Base-by-base conservation (phyloP, 176 grass and related monocot genomes). In the Oryza punctata region DNA sequence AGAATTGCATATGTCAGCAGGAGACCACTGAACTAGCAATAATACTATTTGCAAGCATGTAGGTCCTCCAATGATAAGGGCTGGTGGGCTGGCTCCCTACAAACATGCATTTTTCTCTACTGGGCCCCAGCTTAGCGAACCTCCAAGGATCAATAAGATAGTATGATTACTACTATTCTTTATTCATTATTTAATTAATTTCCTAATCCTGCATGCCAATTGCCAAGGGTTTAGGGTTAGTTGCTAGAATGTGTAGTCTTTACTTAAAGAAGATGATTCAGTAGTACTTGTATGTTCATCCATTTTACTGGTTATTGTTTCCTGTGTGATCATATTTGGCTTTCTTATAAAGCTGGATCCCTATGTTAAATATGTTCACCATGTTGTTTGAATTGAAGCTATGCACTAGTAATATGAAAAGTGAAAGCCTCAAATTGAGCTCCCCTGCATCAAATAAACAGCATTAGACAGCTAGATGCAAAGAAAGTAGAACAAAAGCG, bases 31-130 rank as follows among this genome's bases (percentile, higher is more conserved):
- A 61, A 9, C 29, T 15, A 1, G 6, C 40, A 41, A 10, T 84
- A 69, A n/a, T 80, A 85, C 37, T 80, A 89, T 69, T 68, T 74
- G 44, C 61, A 44, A 63, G 54, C 52, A 33, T 85, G 76, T 80
- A 86, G 76, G 67, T 0, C 41, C 70, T 41, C 41, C 21, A 79
- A 84, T 79, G 69, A 73, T 79, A 43, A 40, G 61, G 29, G 75
- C 6, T 73, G 69, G 75, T 88, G 67, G 79, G 75, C 44, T 82
- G 60, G 25, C 27, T 76, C 29, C 26, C 47, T 68, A 7, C 70
- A 13, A 38, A 27, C n/a, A 5, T 80, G 60, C 66, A 86, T 54
- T 28, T 46, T 69, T 65, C 75, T 76, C 29, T 61, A 33, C 52
- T 37, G 63, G 78, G 85, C 12, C 49, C 33, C 70, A 52, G 21